Evolutionary conservation across 495 filamentous ascomycete species (phyloP).

Genomic region (Stereocaulon alpinum): DNA sequence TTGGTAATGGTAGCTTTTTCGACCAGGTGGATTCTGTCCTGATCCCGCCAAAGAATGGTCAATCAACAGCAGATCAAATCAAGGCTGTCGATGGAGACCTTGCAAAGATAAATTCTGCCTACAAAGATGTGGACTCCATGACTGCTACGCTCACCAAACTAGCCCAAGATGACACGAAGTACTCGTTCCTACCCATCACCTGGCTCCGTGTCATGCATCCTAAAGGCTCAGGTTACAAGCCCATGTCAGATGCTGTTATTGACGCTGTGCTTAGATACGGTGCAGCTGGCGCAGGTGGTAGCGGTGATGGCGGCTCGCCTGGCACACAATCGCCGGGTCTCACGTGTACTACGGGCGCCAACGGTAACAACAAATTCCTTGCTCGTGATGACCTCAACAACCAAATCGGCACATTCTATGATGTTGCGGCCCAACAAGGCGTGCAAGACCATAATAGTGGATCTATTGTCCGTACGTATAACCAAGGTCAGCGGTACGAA

Average conservation of each 20-base stretch:
- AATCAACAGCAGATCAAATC: background rate
- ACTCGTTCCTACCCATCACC: background rate
- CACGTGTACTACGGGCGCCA: conserved; percentile 7
- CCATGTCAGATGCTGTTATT: conserved; percentile 1
- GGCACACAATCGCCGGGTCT: conserved; percentile 1
- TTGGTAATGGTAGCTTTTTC: background rate
- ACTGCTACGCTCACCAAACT: background rate
- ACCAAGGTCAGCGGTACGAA: background rate
- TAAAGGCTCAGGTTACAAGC: conserved; percentile 1
- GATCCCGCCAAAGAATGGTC: background rate
- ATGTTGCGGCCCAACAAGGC: conserved; percentile 4
- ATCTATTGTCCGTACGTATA: conserved; percentile 7
- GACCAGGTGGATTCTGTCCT: background rate
- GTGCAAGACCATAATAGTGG: conserved; percentile 9
- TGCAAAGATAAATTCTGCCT: background rate
- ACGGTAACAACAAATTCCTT: conserved; percentile 8
- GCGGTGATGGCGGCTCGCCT: background rate
- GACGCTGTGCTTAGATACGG: background rate
- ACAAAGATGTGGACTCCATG: background rate
- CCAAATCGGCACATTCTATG: conserved; percentile 2
- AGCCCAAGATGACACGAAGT: background rate
- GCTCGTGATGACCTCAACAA: conserved; percentile 6
- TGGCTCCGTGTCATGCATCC: background rate
- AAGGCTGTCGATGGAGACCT: background rate
- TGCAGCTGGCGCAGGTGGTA: conserved; percentile 4